Conservation (phyloP, 306 rosid genomes). For the Begonia peltatifolia region DNA sequence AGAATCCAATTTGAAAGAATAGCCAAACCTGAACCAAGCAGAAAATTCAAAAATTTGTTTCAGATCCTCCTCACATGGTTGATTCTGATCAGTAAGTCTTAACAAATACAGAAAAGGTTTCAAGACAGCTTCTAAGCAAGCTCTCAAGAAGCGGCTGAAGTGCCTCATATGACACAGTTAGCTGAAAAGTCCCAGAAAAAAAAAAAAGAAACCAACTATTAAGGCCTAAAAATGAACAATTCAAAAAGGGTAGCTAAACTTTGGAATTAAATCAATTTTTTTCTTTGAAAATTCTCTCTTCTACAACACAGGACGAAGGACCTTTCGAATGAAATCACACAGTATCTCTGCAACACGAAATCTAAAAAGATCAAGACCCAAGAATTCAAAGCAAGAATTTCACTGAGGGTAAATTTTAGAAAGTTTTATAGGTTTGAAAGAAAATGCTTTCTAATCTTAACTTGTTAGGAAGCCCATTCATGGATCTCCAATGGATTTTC, state of each 20-base stretch:
- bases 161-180: constrained; percentile 90
- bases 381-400: too few species aligned
- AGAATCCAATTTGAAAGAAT: neutral
- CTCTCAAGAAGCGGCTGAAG: constrained; percentile 69
- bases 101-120: constrained; percentile 48
- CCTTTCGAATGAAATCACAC: constrained; percentile 92
- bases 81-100: constrained; percentile 36
- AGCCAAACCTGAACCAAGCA: neutral
- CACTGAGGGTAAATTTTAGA: too few species aligned
- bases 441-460: constrained; percentile 1
- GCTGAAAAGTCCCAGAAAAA: constrained; percentile 27
- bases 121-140: constrained; percentile 59
- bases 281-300: constrained; percentile 39
- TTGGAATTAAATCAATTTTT: too few species aligned
- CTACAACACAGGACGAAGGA: constrained; percentile 64
- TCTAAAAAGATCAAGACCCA: too few species aligned
- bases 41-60: neutral
- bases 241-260: too few species aligned
- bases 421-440: too few species aligned
- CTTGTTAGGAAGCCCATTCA: constrained; percentile 96
- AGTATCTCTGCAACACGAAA: constrained; percentile 63
- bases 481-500: constrained; percentile 91
- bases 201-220: neutral
- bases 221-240: too few species aligned
- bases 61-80: neutral